phyloP scores from a whole-genome alignment of 371 early-diverging fungal genomes.

The Lichtheimia corymbifera region DNA sequence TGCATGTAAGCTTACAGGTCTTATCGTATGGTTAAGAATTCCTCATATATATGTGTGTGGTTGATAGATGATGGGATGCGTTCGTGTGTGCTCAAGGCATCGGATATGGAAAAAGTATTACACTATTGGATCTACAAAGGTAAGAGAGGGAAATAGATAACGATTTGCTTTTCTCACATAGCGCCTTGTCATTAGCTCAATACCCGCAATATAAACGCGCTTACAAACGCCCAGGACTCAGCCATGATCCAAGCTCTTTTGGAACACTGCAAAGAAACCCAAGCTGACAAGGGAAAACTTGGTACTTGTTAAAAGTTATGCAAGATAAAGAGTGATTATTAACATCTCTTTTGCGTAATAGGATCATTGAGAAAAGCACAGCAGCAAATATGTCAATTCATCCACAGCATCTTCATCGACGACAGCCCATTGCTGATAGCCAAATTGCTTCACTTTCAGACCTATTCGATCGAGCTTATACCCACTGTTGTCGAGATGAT shows the following conservation, averaged over 20 bases:
- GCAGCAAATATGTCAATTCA: slow-evolving; percentile 50
- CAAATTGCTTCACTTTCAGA: slow-evolving; percentile 65
- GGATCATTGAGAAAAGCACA: slow-evolving; percentile 41
- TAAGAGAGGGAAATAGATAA: not conserved
- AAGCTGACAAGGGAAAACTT: slow-evolving; percentile 27
- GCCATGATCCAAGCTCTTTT: slow-evolving; percentile 53
- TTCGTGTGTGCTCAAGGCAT: slow-evolving; percentile 44
- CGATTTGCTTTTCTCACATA: not conserved
- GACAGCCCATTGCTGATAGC: slow-evolving; percentile 53
- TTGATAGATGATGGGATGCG: slow-evolving; percentile 19
- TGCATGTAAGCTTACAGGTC: slow-evolving; percentile 42
- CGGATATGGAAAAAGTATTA: slow-evolving; percentile 48
- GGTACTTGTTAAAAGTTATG: slow-evolving; percentile 8
- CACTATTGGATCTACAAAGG: slow-evolving; percentile 11
- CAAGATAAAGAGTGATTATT: not conserved
- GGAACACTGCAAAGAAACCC: slow-evolving; percentile 24
- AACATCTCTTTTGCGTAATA: not conserved
- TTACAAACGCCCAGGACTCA: slow-evolving; percentile 57
- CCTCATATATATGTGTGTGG: no score
- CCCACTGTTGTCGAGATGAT: slow-evolving; percentile 56
- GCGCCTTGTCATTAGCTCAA: slow-evolving; percentile 29
- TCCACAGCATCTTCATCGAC: slow-evolving; percentile 60
- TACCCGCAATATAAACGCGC: slow-evolving; percentile 49
- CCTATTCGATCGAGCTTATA: slow-evolving; percentile 55
- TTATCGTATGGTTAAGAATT: no score